Evolutionary conservation across 768 basidiomycete genomes (phyloP).

Genomic region (Termitomyces sp.): DNA sequence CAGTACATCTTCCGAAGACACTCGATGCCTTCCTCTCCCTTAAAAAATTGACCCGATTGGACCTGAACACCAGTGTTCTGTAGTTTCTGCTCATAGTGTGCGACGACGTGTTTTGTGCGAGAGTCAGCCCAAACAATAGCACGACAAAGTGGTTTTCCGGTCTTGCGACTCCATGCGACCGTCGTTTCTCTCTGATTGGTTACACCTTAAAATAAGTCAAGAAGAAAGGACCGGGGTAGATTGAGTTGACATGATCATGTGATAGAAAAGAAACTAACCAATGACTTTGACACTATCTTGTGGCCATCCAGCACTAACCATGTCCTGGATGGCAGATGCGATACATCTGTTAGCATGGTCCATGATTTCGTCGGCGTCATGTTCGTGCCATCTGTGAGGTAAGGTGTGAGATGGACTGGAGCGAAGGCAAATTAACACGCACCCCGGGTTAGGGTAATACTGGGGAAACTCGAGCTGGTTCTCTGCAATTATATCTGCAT

Average conservation of each 20-base stretch:
- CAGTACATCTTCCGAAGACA: conserved; percentile 65
- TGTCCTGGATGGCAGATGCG: conserved; percentile 58
- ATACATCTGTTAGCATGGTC: conserved; percentile 74
- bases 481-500: conserved; percentile 84
- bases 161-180: conserved; percentile 87
- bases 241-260: conserved; percentile 10
- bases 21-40: conserved; percentile 65
- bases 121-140: conserved; percentile 97
- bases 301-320: conserved; percentile 76
- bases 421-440: conserved; percentile 15
- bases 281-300: conserved; percentile 87
- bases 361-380: conserved; percentile 83
- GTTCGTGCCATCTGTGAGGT: conserved; percentile 84
- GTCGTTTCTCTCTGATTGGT: conserved; percentile 98
- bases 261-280: conserved; percentile 47
- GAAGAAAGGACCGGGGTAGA: not conserved
- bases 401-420: not conserved
- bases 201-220: conserved; percentile 51
- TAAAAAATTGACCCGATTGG: conserved; percentile 58
- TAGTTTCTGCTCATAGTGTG: conserved; percentile 74
- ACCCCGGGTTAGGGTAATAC: conserved; percentile 89
- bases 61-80: conserved; percentile 73
- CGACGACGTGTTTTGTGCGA: conserved; percentile 84
- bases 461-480: conserved; percentile 94
- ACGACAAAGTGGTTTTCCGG: conserved; percentile 83